Conservation (phyloP, 805 yeast genomes). For the Wickerhamiella musiphila region DNA sequence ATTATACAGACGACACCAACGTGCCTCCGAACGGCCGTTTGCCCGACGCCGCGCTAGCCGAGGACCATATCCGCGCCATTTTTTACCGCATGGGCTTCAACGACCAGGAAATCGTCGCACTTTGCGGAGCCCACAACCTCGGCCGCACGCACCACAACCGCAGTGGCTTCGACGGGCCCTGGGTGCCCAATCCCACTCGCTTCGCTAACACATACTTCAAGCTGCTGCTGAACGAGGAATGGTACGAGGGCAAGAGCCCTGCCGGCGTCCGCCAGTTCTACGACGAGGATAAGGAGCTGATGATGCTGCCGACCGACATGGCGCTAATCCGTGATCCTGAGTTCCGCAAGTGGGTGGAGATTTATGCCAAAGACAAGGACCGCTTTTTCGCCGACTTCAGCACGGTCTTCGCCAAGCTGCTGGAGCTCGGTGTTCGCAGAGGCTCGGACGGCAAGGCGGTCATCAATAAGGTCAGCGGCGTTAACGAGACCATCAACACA, state of each 20-base stretch:
- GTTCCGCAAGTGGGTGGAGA: constrained; percentile 43
- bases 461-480: constrained; percentile 12
- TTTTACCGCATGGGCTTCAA: constrained; percentile 44
- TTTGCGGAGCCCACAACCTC: constrained; percentile 44
- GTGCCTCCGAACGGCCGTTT: constrained; percentile 48
- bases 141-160: constrained; percentile 47
- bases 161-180: constrained; percentile 75
- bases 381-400: constrained; percentile 48
- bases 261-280: constrained; percentile 25
- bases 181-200: constrained; percentile 68
- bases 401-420: constrained; percentile 45
- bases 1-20: constrained; percentile 32
- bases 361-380: constrained; percentile 49
- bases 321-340: constrained; percentile 44
- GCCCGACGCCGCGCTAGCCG: constrained; percentile 40
- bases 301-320: constrained; percentile 81
- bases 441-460: constrained; percentile 27
- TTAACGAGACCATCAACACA: not conserved
- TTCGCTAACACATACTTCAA: constrained; percentile 62
- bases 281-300: constrained; percentile 41
- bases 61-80: constrained; percentile 35
- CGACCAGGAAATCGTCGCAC: constrained; percentile 44
- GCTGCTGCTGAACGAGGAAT: constrained; percentile 34
- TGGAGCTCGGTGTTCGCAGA: constrained; percentile 62
- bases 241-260: constrained; percentile 28